Conservation (phyloP, 225 moss, liverwort and hornwort genomes). For the Bryum argenteum region DNA sequence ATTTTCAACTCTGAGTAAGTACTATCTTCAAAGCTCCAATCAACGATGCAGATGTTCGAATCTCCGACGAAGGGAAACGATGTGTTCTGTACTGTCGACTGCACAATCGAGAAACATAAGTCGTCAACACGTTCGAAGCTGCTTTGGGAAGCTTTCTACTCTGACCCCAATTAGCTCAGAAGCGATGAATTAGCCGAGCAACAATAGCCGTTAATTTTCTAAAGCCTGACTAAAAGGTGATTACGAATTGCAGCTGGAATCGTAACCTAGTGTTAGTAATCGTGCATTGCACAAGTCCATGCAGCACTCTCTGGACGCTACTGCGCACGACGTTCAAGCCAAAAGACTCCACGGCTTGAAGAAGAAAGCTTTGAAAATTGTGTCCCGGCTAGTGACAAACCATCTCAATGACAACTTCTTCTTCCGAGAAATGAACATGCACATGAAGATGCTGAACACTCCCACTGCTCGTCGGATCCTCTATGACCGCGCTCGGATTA, state of each 20-base stretch:
- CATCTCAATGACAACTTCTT: conserved; percentile 45
- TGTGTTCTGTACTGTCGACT: conserved; percentile 23
- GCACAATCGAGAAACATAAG: conserved; percentile 25
- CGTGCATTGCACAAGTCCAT: conserved; percentile 44
- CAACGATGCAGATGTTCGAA: conserved; percentile 33
- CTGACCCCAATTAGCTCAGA: neutral
- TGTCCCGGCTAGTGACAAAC: conserved; percentile 39
- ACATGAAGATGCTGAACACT: conserved; percentile 29
- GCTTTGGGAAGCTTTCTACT: neutral
- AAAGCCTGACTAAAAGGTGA: no score
- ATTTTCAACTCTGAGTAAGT: conserved; percentile 26
- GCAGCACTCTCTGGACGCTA: conserved; percentile 33
- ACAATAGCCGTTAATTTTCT: no score
- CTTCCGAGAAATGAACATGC: conserved; percentile 35
- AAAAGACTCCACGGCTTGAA: conserved; percentile 44
- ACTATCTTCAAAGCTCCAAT: conserved; percentile 36
- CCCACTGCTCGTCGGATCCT: conserved; percentile 19
- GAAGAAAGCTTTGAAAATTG: conserved; percentile 47
- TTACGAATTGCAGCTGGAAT: neutral
- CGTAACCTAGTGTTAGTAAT: conserved; percentile 43
- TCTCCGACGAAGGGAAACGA: conserved; percentile 16
- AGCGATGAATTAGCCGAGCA: neutral
- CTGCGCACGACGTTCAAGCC: conserved; percentile 42
- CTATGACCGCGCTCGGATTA: conserved; percentile 22
- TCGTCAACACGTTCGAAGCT: neutral